phyloP scores from a whole-genome alignment of 257 asterid genomes.

The Solanum medicagineum region DNA sequence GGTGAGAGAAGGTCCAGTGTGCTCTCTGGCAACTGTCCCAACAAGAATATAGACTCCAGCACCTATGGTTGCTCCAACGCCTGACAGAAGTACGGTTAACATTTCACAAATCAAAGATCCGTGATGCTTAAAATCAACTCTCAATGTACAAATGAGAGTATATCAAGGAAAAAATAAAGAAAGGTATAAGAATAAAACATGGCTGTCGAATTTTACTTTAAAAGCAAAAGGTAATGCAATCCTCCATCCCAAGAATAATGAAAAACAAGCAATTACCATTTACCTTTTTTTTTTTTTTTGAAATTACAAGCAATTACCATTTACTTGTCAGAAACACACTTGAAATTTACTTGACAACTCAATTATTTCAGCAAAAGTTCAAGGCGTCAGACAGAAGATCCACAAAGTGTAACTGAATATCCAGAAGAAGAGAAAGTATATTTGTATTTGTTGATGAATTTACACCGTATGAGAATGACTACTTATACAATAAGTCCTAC shows the following conservation, averaged over 20 bases:
- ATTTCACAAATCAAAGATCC: not conserved
- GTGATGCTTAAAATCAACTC: not conserved
- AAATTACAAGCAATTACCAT: not conserved
- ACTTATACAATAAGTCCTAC: not conserved
- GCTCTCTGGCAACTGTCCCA: constrained; percentile 98
- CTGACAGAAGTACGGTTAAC: constrained; percentile 12
- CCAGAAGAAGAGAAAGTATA: not conserved
- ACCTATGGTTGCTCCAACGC: constrained; percentile 93
- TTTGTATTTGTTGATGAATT: not conserved
- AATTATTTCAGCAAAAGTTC: not conserved
- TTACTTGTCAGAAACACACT: not conserved
- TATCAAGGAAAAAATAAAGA: not conserved
- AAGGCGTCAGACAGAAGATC: not conserved
- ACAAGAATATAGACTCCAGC: constrained; percentile 95
- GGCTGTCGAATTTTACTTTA: not conserved
- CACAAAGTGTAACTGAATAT: not conserved
- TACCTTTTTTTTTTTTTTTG: not conserved
- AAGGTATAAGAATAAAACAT: not conserved
- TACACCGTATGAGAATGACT: not conserved
- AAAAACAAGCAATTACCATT: not conserved
- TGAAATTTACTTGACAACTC: not conserved
- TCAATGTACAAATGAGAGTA: not conserved
- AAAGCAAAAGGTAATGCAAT: not conserved
- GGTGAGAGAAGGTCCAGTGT: constrained; percentile 82
- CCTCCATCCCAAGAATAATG: not conserved